Base-by-base conservation (phyloP, 352 stramenopile species). In the Pythium scleroteichum region DNA sequence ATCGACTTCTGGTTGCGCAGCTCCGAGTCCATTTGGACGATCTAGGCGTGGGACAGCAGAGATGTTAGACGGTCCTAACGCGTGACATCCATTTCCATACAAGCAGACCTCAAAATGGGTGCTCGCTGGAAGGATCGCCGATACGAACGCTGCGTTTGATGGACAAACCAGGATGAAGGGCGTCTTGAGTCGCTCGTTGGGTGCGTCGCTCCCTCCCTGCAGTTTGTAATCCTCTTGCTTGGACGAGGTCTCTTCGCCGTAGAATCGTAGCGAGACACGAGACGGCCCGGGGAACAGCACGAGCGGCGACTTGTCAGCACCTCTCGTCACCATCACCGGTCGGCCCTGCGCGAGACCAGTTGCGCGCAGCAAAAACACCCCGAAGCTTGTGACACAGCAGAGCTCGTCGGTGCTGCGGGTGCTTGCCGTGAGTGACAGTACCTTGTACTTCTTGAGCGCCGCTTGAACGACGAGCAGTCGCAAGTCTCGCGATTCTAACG, bases 21-120 rank as follows among this genome's bases (percentile, higher is more conserved):
- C 45, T 88, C 80, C n/a, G 76, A 76, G 39, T 86, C 79, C 59
- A 92, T 74, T 51, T 88, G 78, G 1, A 92, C 60, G 26, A 92
- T 75, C 82, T 90, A 22, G 4, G 29, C 39, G 47, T n/a, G 7
- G 8, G 41, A 10, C 29, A 35, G 10, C 29, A 35, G 5, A 35
- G 29, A 35, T 10, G 29, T 35, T 10, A n/a, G n/a, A 35, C 29
- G 29, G 29, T 35, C 29, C 5, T 35, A 10, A 35, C 5, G n/a
- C n/a, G n/a, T n/a, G n/a, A n/a, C n/a, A n/a, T n/a, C n/a, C 29
- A 10, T 35, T 10, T 35, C 29, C 29, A 35, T 35, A 35, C 29
- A 35, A 20, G 41, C 32, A 35, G 40, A 90, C 80, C 76, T 92
- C 82, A 3, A 87, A 56, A 55, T 92, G 79, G 0, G 69, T 70